Evolutionary conservation across 2,329 filamentous ascomycete species (phyloP).

Genomic region (Beauveria bassiana): DNA sequence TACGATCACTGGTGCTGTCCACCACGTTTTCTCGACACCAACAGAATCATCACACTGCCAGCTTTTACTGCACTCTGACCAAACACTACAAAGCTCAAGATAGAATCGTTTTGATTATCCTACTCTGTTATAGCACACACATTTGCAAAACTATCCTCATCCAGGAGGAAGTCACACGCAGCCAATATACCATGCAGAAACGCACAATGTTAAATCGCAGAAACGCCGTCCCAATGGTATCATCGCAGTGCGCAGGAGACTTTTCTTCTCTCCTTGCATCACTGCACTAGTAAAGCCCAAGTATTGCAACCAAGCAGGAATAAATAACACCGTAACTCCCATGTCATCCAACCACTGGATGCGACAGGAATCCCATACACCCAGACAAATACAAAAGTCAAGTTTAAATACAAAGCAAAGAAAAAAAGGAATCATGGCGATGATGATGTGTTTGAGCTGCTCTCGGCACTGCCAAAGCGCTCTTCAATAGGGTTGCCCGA

Average conservation of each 20-base stretch:
- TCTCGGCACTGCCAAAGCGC: conserved; percentile 26
- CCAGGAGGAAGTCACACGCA: background rate
- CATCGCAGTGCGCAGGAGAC: background rate
- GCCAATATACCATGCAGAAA: background rate
- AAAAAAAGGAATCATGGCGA: conserved; percentile 20
- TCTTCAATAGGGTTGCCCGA: conserved; percentile 23
- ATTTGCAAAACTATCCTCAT: background rate
- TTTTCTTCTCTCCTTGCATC: background rate
- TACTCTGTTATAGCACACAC: background rate
- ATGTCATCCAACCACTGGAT: background rate
- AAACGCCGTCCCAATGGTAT: conserved; percentile 10
- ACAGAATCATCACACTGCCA: no score
- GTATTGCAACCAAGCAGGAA: background rate
- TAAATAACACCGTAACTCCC: background rate
- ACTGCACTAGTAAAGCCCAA: background rate
- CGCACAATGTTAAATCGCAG: background rate
- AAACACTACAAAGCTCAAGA: background rate
- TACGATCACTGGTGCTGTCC: no score
- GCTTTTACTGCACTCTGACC: no score
- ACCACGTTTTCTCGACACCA: no score
- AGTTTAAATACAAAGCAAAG: conserved; percentile 15
- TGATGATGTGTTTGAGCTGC: conserved; percentile 25
- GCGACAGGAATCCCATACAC: background rate
- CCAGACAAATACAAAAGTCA: conserved; percentile 1
- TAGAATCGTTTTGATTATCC: background rate